Evolutionary conservation across 164 flowering plant species (phyloP), one percentile per base, ranked within the genome.

Genomic region (Piper longum): DNA sequence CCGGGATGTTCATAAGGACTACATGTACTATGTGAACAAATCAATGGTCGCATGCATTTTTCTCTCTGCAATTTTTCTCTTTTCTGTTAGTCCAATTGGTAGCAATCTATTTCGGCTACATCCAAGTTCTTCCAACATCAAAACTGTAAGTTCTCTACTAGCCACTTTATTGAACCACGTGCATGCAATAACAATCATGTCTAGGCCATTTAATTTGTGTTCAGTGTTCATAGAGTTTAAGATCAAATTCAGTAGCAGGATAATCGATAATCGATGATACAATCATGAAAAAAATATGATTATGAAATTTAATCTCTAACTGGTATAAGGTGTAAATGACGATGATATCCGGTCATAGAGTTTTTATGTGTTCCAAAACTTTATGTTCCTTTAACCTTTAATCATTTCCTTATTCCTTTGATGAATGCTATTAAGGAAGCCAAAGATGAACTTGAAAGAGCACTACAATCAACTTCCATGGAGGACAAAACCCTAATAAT

Each of bases 401-500:
- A 26, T 26, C 36, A 26, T 26, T 26, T 26, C 36, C 36, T 26
- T 26, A 26, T 26, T 26, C 36, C 36, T 26, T 26, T 26, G 12
- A 5, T 14, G 0, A 48, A 2, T 48, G 48, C 48, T 9, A 44
- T 5, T 44, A 3, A 48, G 52, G 60, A 57, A n/a, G 7, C 55
- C 1, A 48, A 41, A 67, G 84, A 81, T 63, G 83, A 76, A 43
- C 79, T 83, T 1, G 82, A 74, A 4, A 57, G 48, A 13, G 84
- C 76, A 12, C 59, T 87, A 55, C 57, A 58, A 9, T 56, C 56
- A 64, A 81, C 85, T n/a, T 61, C 85, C n/a, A 81, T 61, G 74
- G 65, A 52, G 6, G 73, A 82, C 78, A 82, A 77, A 69, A 85
- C 87, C 0, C 61, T 88, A 40, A 82, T 91, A 5, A 80, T 91